phyloP scores from a whole-genome alignment of 1,284 basidiomycete genomes.

The Ganoderma multipileum region DNA sequence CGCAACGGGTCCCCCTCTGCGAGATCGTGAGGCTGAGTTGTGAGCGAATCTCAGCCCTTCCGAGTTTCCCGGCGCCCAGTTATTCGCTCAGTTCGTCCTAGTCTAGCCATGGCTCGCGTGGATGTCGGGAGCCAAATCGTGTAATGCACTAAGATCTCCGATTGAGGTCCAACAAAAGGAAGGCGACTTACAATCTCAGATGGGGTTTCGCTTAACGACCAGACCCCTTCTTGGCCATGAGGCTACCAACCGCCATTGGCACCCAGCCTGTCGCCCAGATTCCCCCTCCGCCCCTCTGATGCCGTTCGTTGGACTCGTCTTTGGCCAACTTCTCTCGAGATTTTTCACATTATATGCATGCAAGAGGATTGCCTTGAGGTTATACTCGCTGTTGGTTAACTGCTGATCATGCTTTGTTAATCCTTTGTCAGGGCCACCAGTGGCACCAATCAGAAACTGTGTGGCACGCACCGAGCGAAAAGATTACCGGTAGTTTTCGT shows the following conservation, averaged over 20 bases:
- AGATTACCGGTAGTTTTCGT: not conserved
- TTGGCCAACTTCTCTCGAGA: not conserved
- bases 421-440: not conserved
- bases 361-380: not conserved
- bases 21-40: conserved; percentile 23
- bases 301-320: not conserved
- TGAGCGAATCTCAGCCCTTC: conserved; percentile 21
- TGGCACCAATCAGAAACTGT: conserved; percentile 18
- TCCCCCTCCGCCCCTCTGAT: conserved; percentile 3
- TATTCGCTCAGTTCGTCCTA: conserved; percentile 18
- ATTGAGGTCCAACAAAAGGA: conserved; percentile 31
- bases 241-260: conserved; percentile 29
- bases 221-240: conserved; percentile 22
- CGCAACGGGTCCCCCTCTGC: conserved; percentile 18
- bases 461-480: conserved; percentile 10
- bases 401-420: not conserved
- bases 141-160: conserved; percentile 21
- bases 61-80: conserved; percentile 24
- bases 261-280: conserved; percentile 22
- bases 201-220: not conserved
- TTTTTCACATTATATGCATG: not conserved
- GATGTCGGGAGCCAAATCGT: conserved; percentile 24
- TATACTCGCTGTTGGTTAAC: not conserved
- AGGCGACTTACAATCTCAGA: conserved; percentile 21
- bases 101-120: conserved; percentile 6